phyloP scores from a whole-genome alignment of 2,329 filamentous ascomycete genomes.

The Paraphaeosphaeria sporulosa region DNA sequence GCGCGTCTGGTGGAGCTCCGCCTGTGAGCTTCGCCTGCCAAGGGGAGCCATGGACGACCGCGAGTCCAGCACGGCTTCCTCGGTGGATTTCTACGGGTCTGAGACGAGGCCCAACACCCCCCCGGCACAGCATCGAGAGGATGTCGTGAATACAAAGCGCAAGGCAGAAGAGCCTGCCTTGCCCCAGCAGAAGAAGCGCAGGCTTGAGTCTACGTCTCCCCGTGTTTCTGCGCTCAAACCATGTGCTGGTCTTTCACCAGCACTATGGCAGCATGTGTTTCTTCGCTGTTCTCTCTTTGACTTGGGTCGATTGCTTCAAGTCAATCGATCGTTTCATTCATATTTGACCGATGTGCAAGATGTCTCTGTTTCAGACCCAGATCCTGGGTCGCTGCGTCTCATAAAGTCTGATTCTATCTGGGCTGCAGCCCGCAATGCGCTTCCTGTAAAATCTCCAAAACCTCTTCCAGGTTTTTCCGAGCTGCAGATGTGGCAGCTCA shows the following conservation, averaged over 20 bases:
- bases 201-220: slow-evolving; percentile 27
- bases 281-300: slow-evolving; percentile 69
- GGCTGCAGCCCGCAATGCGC: slow-evolving; percentile 71
- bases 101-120: slow-evolving; percentile 31
- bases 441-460: slow-evolving; percentile 72
- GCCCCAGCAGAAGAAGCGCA: slow-evolving; percentile 43
- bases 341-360: slow-evolving; percentile 48
- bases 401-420: slow-evolving; percentile 73
- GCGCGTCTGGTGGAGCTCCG: slow-evolving; percentile 36
- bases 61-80: slow-evolving; percentile 45
- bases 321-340: slow-evolving; percentile 72
- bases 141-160: slow-evolving; percentile 39
- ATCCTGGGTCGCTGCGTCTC: slow-evolving; percentile 44
- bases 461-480: slow-evolving; percentile 72
- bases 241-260: slow-evolving; percentile 60
- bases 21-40: slow-evolving; percentile 38
- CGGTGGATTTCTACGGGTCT: slow-evolving; percentile 47
- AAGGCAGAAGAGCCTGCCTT: slow-evolving; percentile 39
- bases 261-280: slow-evolving; percentile 76
- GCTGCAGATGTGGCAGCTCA: slow-evolving; percentile 78
- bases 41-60: slow-evolving; percentile 41
- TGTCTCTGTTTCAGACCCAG: slow-evolving; percentile 41
- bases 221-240: slow-evolving; percentile 25
- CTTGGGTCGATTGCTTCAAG: slow-evolving; percentile 70
- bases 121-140: slow-evolving; percentile 21